Percentiles rank a stretch among this genome's conserved stretches.
Conservation (phyloP, 2,329 filamentous ascomycete species). For the Canariomyces notabilis region DNA sequence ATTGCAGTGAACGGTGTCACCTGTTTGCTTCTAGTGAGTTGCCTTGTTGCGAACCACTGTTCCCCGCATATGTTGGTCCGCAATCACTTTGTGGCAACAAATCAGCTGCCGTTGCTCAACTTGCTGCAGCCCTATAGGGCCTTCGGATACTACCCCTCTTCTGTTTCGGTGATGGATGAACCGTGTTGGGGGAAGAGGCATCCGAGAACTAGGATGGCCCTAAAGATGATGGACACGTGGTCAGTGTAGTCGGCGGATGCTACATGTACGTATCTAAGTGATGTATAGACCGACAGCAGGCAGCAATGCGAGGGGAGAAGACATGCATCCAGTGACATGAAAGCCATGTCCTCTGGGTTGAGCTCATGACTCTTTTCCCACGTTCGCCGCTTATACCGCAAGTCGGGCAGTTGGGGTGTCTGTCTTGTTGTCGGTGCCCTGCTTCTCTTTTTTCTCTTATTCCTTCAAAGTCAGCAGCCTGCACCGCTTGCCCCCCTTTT, state of each 20-base stretch:
- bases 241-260: no score
- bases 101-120: not conserved
- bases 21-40: not conserved
- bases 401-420: not conserved
- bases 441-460: not conserved
- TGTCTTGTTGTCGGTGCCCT: not conserved
- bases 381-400: not conserved
- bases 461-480: not conserved
- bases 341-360: not conserved
- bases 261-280: no score
- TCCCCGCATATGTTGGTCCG: constrained; percentile 7
- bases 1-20: constrained; percentile 10
- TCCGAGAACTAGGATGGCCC: not conserved
- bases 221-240: not conserved
- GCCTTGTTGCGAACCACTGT: constrained; percentile 15
- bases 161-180: not conserved
- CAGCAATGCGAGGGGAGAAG: not conserved
- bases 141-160: not conserved
- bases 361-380: not conserved
- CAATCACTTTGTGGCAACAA: constrained; percentile 7
- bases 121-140: constrained; percentile 16
- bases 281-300: not conserved
- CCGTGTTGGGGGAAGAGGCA: not conserved
- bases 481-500: not conserved
- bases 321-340: not conserved